A percentile compares a stretch with the other conserved stretches of the same genome.
phyloP scores from a whole-genome alignment of 2,329 filamentous ascomycete genomes.

The Daldinia sp. region DNA sequence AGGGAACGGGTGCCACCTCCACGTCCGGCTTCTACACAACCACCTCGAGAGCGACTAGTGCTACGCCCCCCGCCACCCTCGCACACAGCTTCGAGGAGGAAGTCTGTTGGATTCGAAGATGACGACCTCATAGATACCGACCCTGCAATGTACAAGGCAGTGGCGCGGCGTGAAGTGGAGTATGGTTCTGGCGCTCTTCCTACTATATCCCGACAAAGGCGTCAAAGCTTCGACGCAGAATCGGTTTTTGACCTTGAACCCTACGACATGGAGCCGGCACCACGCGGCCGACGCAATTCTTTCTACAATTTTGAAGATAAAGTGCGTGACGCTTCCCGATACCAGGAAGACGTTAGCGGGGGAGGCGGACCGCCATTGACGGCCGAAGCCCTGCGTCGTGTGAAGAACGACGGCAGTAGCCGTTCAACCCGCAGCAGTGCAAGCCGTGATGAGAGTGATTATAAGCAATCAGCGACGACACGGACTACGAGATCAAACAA shows the following conservation, averaged over 20 bases:
- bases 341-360: constrained; percentile 63
- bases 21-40: constrained; percentile 49
- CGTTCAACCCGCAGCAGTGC: constrained; percentile 65
- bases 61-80: constrained; percentile 44
- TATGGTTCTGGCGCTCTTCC: constrained; percentile 42
- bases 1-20: constrained; percentile 60
- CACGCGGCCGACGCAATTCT: constrained; percentile 46
- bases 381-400: constrained; percentile 62
- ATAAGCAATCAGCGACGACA: constrained; percentile 67
- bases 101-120: constrained; percentile 45
- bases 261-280: constrained; percentile 40
- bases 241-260: constrained; percentile 32
- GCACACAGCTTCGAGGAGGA: constrained; percentile 35
- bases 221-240: constrained; percentile 38
- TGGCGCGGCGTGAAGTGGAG: constrained; percentile 42
- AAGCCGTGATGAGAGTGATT: constrained; percentile 71
- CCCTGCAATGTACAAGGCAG: constrained; percentile 30
- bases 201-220: constrained; percentile 34
- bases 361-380: constrained; percentile 60
- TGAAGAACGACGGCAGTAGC: constrained; percentile 60
- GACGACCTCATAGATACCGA: constrained; percentile 38
- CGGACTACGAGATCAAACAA: constrained; percentile 65
- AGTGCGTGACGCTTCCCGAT: constrained; percentile 54
- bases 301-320: constrained; percentile 55
- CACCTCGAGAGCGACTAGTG: constrained; percentile 40